These are phyloP conservation scores for Pelargonium nanum DNA, from an alignment of 345 rosid species.

Conservation along the genomic window DNA sequence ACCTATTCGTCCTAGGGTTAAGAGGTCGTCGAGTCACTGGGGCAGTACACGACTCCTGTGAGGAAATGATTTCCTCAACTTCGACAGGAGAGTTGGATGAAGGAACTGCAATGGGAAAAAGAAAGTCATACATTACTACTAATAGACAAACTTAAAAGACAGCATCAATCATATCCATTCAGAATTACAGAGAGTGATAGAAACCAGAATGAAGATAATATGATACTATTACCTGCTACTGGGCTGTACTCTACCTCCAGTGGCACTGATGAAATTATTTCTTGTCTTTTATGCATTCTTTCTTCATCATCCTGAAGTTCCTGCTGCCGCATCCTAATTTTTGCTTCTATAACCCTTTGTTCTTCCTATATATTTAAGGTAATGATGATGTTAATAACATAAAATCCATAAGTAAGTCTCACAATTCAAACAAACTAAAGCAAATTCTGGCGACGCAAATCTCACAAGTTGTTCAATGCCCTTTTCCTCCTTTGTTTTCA, in stretches of 20 bases:
- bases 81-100: slow-evolving; percentile 38
- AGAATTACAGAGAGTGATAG: background rate
- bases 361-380: slow-evolving; percentile 51
- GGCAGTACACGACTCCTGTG: slow-evolving; percentile 28
- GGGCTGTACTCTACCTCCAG: slow-evolving; percentile 49
- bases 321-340: slow-evolving; percentile 77
- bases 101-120: slow-evolving; percentile 27
- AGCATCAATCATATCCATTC: background rate
- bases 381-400: slow-evolving; percentile 1
- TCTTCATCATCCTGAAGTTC: slow-evolving; percentile 87
- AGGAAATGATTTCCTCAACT: slow-evolving; percentile 36
- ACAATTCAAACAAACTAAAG: slow-evolving; percentile 7
- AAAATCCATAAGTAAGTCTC: background rate
- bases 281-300: slow-evolving; percentile 68
- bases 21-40: slow-evolving; percentile 37
- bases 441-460: background rate
- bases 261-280: slow-evolving; percentile 47
- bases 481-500: slow-evolving; percentile 88
- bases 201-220: background rate
- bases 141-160: too few species aligned
- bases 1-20: slow-evolving; percentile 53
- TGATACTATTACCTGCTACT: slow-evolving; percentile 33
- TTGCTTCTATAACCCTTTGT: slow-evolving; percentile 92
- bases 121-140: too few species aligned
- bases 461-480: slow-evolving; percentile 95